A percentile compares a stretch with the other conserved stretches of the same genome.
Evolutionary conservation across 1,284 basidiomycete genomes (phyloP).

Genomic region (Singerocomus inundabilis): DNA sequence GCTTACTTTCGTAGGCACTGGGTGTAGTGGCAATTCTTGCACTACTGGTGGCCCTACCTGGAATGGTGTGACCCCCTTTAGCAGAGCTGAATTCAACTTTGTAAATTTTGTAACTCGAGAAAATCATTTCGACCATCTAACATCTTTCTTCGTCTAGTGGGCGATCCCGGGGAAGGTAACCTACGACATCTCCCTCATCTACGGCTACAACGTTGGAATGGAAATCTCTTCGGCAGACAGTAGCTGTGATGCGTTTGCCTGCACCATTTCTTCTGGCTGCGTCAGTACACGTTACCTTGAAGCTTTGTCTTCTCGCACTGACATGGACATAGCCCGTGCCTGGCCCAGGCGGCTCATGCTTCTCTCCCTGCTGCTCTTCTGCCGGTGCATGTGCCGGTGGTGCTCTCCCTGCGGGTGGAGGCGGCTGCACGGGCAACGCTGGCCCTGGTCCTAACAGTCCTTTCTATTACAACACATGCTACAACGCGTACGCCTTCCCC

Average conservation of each 20-base stretch:
- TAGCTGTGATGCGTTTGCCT: slow-evolving; percentile 30
- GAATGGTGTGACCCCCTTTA: slow-evolving; percentile 34
- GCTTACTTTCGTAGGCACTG: slow-evolving; percentile 28
- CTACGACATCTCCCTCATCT: slow-evolving; percentile 38
- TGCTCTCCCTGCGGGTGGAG: slow-evolving; percentile 30
- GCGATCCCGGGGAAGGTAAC: slow-evolving; percentile 34
- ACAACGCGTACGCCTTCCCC: slow-evolving; percentile 33
- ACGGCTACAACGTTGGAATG: slow-evolving; percentile 39
- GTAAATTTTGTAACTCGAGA: slow-evolving; percentile 2
- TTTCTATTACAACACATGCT: slow-evolving; percentile 31
- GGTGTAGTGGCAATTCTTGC: slow-evolving; percentile 29
- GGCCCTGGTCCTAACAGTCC: slow-evolving; percentile 31
- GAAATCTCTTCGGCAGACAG: slow-evolving; percentile 33
- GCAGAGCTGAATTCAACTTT: slow-evolving; percentile 35
- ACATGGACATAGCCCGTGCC: slow-evolving; percentile 27
- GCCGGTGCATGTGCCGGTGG: slow-evolving; percentile 24
- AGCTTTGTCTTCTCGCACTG: neutral
- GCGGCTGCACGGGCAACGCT: slow-evolving; percentile 30
- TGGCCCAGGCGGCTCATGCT: slow-evolving; percentile 27
- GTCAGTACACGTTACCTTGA: slow-evolving; percentile 15
- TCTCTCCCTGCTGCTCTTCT: slow-evolving; percentile 31
- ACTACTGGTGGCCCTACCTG: slow-evolving; percentile 34
- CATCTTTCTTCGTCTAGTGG: slow-evolving; percentile 12
- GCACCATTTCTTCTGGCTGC: slow-evolving; percentile 30
- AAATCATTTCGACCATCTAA: neutral